A percentile compares a stretch with the other conserved stretches of the same genome.
Conservation (phyloP, 768 basidiomycete species). For the Cystofilobasidium ferigula region DNA sequence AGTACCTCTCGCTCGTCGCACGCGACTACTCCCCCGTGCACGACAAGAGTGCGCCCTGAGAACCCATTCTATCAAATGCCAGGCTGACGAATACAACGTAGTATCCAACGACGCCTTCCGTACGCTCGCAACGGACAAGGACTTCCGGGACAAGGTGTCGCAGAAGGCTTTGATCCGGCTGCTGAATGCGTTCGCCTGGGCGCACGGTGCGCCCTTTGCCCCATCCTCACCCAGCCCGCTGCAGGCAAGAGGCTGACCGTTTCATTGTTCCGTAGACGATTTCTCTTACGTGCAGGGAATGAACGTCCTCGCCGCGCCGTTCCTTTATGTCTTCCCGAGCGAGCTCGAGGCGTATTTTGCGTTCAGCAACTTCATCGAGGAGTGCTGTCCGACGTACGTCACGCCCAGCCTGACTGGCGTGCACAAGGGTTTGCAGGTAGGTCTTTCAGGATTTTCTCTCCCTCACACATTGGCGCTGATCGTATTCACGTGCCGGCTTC, state of each 20-base stretch:
- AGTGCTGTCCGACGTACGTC: conserved; percentile 88
- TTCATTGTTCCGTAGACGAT: conserved; percentile 8
- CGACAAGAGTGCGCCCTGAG: conserved; percentile 36
- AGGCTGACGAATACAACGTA: conserved; percentile 36
- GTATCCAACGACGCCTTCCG: conserved; percentile 39
- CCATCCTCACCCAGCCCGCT: not conserved
- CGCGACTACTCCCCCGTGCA: conserved; percentile 36
- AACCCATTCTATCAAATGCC: not conserved
- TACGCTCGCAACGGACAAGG: conserved; percentile 88
- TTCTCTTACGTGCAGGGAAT: conserved; percentile 98
- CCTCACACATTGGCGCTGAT: not conserved
- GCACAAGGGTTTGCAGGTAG: conserved; percentile 81
- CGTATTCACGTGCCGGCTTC: not conserved
- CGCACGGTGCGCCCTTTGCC: conserved; percentile 49
- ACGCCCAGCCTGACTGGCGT: conserved; percentile 93
- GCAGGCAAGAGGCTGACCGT: too few relatives aligned
- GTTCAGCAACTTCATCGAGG: conserved; percentile 92
- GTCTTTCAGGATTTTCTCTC: conserved; percentile 26
- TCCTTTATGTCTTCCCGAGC: conserved; percentile 92
- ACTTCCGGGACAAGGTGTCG: conserved; percentile 92
- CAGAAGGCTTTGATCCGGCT: conserved; percentile 94
- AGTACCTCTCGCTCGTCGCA: conserved; percentile 34
- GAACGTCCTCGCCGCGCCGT: conserved; percentile 97
- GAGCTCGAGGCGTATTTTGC: conserved; percentile 98
- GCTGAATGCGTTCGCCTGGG: conserved; percentile 97